Base-by-base conservation (phyloP, 306 rosid species). In the Quercus aquifolioides region DNA sequence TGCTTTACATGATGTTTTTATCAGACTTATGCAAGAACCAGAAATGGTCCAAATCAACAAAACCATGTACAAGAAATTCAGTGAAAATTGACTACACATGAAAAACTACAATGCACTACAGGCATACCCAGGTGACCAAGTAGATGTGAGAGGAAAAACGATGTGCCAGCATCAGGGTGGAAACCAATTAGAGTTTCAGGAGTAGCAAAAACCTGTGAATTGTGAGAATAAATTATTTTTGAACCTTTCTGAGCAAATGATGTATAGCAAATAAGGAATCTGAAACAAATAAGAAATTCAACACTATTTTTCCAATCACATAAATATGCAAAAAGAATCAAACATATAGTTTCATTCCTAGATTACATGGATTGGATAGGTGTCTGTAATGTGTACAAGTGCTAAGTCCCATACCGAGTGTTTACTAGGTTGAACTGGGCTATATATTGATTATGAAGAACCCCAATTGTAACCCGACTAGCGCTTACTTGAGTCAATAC, bases 161-260 rank as follows among this genome's bases (percentile, higher is more conserved):
- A 95, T 63, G 98, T 97, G 71, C 90, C 97, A 64, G 98, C 99
- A 88, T 95, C 99, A 59, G 98, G 97, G 83, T 95, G 98, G 86
- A 92, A 95, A 84, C 99, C 99, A 77, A 95, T 95, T 46, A 84
- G 82, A 82, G 97, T 90, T 89, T 95, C 99, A 84, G 96, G 96
- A 64, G 97, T 91, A 71, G 98, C 95, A 72, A 92, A 95, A 86
- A 87, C 83, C 98, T 91, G 92, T 73, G 84, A 79, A 80, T 73
- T 59, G 58, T 25, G 23, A 75, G 75, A 63, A 78, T 54, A 74
- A 78, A 30, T 77, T 81, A 71, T 74, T 70, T 54, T 26, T 33
- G 56, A 80, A 69, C 71, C 0, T 64, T 4, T 64, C 0, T 17
- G 31, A 57, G 4, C 63, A 28, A 26, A 57, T 20, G 23, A 57